Evolutionary conservation across 2,329 filamentous ascomycete genomes (phyloP).

Genomic region (Colletotrichum viniferum): DNA sequence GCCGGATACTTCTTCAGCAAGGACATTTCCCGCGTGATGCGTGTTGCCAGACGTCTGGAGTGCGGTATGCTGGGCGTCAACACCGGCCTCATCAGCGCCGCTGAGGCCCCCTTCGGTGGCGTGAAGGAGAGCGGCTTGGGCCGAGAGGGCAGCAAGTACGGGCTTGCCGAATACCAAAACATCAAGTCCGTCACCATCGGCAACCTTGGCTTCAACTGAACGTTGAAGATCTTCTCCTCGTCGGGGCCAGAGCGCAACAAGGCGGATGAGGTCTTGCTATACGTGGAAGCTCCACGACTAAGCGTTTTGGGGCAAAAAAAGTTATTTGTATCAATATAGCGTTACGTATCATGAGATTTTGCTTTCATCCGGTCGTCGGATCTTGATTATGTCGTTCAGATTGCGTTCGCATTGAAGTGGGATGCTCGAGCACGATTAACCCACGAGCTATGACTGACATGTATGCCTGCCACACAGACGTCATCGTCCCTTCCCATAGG

Average conservation of each 20-base stretch:
- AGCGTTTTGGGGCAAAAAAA: background rate
- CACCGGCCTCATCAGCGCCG: conserved; percentile 36
- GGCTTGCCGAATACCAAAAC: conserved; percentile 31
- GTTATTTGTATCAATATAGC: background rate
- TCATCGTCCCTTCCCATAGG: background rate
- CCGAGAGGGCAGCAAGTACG: conserved; percentile 37
- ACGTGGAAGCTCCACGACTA: background rate
- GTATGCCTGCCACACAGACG: background rate
- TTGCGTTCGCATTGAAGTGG: background rate
- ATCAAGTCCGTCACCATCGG: conserved; percentile 25
- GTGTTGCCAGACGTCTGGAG: conserved; percentile 54
- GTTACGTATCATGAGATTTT: background rate
- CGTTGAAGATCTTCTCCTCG: background rate
- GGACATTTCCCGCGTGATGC: conserved; percentile 44
- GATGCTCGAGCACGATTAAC: background rate
- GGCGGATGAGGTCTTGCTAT: background rate
- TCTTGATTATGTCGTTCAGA: background rate
- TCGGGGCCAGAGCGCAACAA: background rate
- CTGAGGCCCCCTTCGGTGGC: conserved; percentile 38
- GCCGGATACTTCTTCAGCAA: conserved; percentile 73
- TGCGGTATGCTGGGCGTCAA: conserved; percentile 41
- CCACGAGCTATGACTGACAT: background rate
- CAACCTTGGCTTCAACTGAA: background rate
- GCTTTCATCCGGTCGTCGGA: background rate
- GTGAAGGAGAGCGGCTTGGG: conserved; percentile 40